phyloP scores from a whole-genome alignment of 208 protist genomes.

The Acanthamoeba sp. region DNA sequence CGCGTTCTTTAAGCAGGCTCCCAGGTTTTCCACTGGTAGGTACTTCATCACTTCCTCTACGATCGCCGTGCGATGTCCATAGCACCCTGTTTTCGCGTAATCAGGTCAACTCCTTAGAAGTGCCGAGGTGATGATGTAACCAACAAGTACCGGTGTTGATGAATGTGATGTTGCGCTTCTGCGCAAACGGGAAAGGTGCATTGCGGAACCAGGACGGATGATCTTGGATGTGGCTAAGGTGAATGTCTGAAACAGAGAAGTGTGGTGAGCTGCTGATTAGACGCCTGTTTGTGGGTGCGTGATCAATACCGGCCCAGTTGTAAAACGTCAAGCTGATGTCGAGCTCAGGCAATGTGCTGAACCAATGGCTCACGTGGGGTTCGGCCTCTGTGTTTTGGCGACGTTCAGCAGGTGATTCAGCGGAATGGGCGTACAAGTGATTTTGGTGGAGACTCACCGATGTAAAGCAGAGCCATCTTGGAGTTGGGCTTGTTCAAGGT shows the following conservation, averaged over 20 bases:
- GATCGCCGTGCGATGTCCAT: not conserved
- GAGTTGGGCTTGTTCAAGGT: not conserved
- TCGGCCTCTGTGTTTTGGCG: no score
- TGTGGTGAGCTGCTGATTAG: not conserved
- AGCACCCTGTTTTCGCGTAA: not conserved
- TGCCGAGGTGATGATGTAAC: not conserved
- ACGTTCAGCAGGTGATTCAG: no score
- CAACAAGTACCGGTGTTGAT: not conserved
- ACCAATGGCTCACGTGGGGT: not conserved
- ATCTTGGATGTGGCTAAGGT: slow-evolving; percentile 5
- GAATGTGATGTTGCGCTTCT: slow-evolving; percentile 36
- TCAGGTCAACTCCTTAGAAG: not conserved
- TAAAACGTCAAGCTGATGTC: slow-evolving; percentile 31
- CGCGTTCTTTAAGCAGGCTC: not conserved
- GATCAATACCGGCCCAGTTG: not conserved
- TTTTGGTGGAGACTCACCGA: not conserved
- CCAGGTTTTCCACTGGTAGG: not conserved
- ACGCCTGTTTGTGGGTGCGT: not conserved
- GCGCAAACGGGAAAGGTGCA: not conserved
- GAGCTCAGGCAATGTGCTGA: not conserved
- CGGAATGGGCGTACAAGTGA: no score
- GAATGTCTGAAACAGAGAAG: not conserved
- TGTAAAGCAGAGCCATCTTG: slow-evolving; percentile 19
- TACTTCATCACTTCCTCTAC: slow-evolving; percentile 35
- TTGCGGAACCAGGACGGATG: slow-evolving; percentile 36